These are phyloP conservation scores for Metarhizium humberi DNA, from an alignment of 2,329 filamentous ascomycete genomes.

Conservation along the genomic window DNA sequence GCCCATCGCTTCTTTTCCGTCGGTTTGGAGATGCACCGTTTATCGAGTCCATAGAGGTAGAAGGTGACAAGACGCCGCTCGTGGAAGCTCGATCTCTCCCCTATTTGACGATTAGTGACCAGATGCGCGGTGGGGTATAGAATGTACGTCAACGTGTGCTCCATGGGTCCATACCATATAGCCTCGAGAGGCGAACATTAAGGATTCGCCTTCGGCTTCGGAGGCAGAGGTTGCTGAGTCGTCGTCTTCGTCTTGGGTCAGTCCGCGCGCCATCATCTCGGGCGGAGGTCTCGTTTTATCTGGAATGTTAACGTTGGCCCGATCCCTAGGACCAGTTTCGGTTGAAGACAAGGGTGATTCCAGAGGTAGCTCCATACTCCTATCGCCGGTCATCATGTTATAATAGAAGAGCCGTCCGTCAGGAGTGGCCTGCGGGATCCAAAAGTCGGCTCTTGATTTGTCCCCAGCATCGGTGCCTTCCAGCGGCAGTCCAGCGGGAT, in stretches of 20 bases:
- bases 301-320: constrained; percentile 79
- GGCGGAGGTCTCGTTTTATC: constrained; percentile 83
- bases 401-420: constrained; percentile 95
- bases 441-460: constrained; percentile 87
- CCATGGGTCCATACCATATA: constrained; percentile 47
- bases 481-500: constrained; percentile 52
- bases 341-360: constrained; percentile 75
- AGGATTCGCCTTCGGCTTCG: constrained; percentile 69
- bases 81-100: constrained; percentile 58
- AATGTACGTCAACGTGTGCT: background rate
- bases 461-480: constrained; percentile 54
- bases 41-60: constrained; percentile 86
- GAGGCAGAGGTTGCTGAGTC: constrained; percentile 79
- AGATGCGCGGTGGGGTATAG: background rate
- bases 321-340: constrained; percentile 80
- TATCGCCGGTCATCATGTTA: constrained; percentile 94
- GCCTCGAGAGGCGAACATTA: constrained; percentile 57
- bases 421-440: constrained; percentile 94
- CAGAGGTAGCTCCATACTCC: constrained; percentile 86
- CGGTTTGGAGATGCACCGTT: constrained; percentile 55
- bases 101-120: constrained; percentile 19
- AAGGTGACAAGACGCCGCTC: constrained; percentile 67
- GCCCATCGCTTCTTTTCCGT: constrained; percentile 48
- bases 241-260: constrained; percentile 77
- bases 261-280: constrained; percentile 81